Evolutionary conservation across 768 basidiomycete genomes (phyloP).

Genomic region (Lactifluus piperatus): DNA sequence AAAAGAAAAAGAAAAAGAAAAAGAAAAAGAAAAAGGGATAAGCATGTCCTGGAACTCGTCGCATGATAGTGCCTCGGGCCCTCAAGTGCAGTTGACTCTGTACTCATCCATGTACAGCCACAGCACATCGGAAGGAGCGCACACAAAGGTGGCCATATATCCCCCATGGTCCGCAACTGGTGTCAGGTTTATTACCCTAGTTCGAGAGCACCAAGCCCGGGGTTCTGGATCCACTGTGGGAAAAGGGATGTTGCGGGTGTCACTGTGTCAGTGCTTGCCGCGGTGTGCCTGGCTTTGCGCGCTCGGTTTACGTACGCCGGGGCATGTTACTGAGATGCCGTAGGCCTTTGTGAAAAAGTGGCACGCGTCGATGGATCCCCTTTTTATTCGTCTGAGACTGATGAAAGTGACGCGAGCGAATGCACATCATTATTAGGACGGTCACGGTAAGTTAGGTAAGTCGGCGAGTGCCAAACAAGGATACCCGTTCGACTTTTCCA

Average conservation of each 20-base stretch:
- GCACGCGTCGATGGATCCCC: too few species aligned
- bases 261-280: too few species aligned
- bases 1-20: too few species aligned
- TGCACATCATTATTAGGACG: too few species aligned
- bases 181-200: background rate
- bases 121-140: too few species aligned
- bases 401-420: background rate
- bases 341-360: too few species aligned
- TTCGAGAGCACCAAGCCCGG: background rate
- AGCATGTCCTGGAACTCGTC: background rate
- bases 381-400: background rate
- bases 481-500: background rate
- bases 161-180: background rate
- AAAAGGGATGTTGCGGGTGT: background rate
- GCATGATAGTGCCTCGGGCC: background rate
- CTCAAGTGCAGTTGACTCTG: too few species aligned
- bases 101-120: too few species aligned
- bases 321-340: background rate
- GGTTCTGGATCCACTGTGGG: background rate
- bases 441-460: background rate
- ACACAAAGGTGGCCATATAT: background rate
- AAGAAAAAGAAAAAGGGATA: background rate
- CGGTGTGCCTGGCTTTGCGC: background rate
- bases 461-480: too few species aligned
- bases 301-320: too few species aligned